Base-by-base conservation (phyloP, 106 monocot genomes). In the Allium cepa region DNA sequence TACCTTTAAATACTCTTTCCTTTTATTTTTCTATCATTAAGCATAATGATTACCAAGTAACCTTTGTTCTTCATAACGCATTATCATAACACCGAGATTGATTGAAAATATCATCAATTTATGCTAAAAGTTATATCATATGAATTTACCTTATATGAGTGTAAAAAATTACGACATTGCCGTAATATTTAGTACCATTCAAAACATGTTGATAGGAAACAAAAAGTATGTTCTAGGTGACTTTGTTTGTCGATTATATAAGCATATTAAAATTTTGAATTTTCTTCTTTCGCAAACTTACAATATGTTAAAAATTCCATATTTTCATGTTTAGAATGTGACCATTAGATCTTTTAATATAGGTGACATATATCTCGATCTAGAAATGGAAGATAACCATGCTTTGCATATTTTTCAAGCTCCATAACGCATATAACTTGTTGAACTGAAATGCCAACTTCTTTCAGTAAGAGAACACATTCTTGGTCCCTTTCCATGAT, bases 51-150 rank as follows among this genome's bases (percentile, higher is more conserved):
- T n/a, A n/a, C n/a, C n/a, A n/a, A n/a, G n/a, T n/a, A n/a, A n/a
- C n/a, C n/a, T n/a, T n/a, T n/a, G n/a, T n/a, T n/a, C n/a, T n/a
- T n/a, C n/a, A n/a, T n/a, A n/a, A n/a, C n/a, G n/a, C n/a, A n/a
- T n/a, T n/a, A n/a, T n/a, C n/a, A n/a, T n/a, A n/a, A n/a, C n/a
- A n/a, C n/a, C n/a, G n/a, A n/a, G n/a, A n/a, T n/a, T n/a, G n/a
- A n/a, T n/a, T n/a, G n/a, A n/a, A n/a, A n/a, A n/a, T n/a, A n/a
- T n/a, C n/a, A n/a, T n/a, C n/a, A n/a, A n/a, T n/a, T n/a, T n/a
- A n/a, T n/a, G n/a, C 67, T 52, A 52, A 50, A 67, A 52, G 67
- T 18, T 52, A 52, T 67, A 11, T 67, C 51, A 67, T 51, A 52
- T 3, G 67, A 50, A 52, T 67, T 67, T 11, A 67, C 52, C 26